phyloP scores from a whole-genome alignment of 306 rosid genomes.

The Prunus salicina region DNA sequence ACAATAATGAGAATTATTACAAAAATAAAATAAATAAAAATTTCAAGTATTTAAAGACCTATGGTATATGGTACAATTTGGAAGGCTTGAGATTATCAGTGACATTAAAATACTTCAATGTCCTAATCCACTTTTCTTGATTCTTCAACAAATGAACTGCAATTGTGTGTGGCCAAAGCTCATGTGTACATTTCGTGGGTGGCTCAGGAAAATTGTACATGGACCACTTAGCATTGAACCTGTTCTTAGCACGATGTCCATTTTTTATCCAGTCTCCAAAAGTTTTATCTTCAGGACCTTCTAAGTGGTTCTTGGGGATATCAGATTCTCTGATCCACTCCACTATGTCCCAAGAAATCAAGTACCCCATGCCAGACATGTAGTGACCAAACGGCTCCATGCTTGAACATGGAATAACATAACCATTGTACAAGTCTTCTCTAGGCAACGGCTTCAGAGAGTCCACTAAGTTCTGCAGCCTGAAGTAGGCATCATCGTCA shows the following conservation, averaged over 20 bases:
- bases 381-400: conserved; percentile 81
- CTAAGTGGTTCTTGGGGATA: conserved; percentile 60
- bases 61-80: conserved; percentile 71
- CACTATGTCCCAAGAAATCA: conserved; percentile 83
- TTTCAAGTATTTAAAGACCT: not conserved
- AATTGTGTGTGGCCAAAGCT: conserved; percentile 70
- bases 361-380: conserved; percentile 97
- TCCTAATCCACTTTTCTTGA: conserved; percentile 73
- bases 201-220: conserved; percentile 93
- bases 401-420: conserved; percentile 83
- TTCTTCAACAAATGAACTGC: conserved; percentile 97
- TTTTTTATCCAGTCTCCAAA: conserved; percentile 78
- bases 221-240: conserved; percentile 87
- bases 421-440: conserved; percentile 82
- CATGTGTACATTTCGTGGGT: conserved; percentile 62
- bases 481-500: conserved; percentile 68
- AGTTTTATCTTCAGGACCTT: conserved; percentile 77
- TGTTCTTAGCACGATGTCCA: conserved; percentile 53
- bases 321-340: conserved; percentile 79
- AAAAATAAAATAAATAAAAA: too few species aligned
- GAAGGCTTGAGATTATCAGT: conserved; percentile 62
- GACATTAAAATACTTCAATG: conserved; percentile 65
- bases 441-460: conserved; percentile 59
- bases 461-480: conserved; percentile 53
- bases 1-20: too few species aligned